Evolutionary conservation across 2,329 filamentous ascomycete species (phyloP).

Genomic region (Aspergillus sp.): DNA sequence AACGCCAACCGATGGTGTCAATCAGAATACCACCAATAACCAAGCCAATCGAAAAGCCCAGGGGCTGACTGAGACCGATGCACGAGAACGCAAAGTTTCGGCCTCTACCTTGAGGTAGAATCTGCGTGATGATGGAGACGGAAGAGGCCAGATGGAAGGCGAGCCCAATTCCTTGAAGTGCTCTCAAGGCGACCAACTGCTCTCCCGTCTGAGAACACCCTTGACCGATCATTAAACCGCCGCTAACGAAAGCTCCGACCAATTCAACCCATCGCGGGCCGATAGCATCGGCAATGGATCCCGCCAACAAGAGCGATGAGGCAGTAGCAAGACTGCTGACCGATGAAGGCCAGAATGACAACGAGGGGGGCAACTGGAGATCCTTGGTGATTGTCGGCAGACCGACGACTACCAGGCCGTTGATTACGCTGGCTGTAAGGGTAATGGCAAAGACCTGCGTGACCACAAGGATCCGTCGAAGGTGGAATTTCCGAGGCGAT

Average conservation of each 20-base stretch:
- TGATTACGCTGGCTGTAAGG: slow-evolving; percentile 29
- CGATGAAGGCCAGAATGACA: slow-evolving; percentile 29
- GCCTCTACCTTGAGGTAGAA: slow-evolving; percentile 46
- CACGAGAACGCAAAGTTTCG: slow-evolving; percentile 54
- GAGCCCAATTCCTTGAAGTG: slow-evolving; percentile 46
- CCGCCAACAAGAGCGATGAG: slow-evolving; percentile 46
- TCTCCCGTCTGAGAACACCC: slow-evolving; percentile 40
- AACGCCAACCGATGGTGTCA: slow-evolving; percentile 52
- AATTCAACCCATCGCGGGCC: slow-evolving; percentile 50
- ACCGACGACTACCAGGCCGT: slow-evolving; percentile 44
- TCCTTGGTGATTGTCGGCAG: slow-evolving; percentile 43
- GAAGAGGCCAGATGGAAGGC: slow-evolving; percentile 52
- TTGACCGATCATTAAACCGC: slow-evolving; percentile 46
- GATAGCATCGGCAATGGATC: slow-evolving; percentile 53
- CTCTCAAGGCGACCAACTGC: slow-evolving; percentile 50
- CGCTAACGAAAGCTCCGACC: slow-evolving; percentile 46
- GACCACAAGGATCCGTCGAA: slow-evolving; percentile 14
- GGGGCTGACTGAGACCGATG: slow-evolving; percentile 51
- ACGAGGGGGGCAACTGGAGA: slow-evolving; percentile 26
- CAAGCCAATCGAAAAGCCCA: slow-evolving; percentile 54
- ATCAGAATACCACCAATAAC: slow-evolving; percentile 45
- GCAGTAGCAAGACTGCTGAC: slow-evolving; percentile 35
- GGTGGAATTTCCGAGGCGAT: background rate
- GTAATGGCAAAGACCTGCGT: slow-evolving; percentile 21
- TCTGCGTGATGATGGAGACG: slow-evolving; percentile 50